Evolutionary conservation across 208 protist genomes (phyloP).

Genomic region (Leishmania major): DNA sequence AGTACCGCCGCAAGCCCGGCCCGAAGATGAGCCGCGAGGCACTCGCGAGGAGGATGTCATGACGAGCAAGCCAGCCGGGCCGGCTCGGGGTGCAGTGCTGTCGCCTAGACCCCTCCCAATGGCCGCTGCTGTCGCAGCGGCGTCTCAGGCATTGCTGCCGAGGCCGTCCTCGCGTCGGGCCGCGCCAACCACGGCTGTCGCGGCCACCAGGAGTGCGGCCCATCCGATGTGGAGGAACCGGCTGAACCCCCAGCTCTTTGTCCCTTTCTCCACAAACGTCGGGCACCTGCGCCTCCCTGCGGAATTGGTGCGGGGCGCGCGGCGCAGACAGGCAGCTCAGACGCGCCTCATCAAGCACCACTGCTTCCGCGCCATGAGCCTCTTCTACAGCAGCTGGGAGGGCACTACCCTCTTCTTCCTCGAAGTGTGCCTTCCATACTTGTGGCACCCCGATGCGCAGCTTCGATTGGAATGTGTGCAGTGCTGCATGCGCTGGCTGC

Average conservation of each 20-base stretch:
- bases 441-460: slow-evolving; percentile 55
- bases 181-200: background rate
- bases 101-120: background rate
- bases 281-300: slow-evolving; percentile 5
- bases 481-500: slow-evolving; percentile 53
- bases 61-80: background rate
- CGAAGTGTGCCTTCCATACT: slow-evolving; percentile 72
- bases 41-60: background rate
- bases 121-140: background rate
- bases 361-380: slow-evolving; percentile 66
- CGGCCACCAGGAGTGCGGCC: background rate
- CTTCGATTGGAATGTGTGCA: slow-evolving; percentile 69
- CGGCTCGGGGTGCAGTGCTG: background rate
- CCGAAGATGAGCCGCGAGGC: background rate
- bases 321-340: slow-evolving; percentile 19
- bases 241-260: slow-evolving; percentile 1
- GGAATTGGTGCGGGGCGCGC: background rate
- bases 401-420: slow-evolving; percentile 62
- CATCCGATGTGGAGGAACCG: slow-evolving; percentile 7
- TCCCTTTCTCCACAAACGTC: background rate
- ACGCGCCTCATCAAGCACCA: slow-evolving; percentile 48
- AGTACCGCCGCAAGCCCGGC: background rate
- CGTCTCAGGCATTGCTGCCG: background rate
- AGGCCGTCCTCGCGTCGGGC: background rate
- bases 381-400: slow-evolving; percentile 60